A percentile compares a stretch with the other conserved stretches of the same genome.
phyloP scores from a whole-genome alignment of 345 rosid genomes.

The Rhodamnia argentea region DNA sequence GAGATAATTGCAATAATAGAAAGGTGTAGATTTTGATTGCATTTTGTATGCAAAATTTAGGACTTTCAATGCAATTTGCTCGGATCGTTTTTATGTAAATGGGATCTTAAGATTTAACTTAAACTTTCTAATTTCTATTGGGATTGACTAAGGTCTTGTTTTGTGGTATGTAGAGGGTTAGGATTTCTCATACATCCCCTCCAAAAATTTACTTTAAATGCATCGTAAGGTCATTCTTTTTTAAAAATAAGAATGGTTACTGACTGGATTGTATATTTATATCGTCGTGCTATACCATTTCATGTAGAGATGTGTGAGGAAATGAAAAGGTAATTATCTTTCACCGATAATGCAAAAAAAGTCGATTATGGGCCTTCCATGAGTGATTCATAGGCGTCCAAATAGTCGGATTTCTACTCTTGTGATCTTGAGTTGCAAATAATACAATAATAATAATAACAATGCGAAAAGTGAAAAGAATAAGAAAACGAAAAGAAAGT shows the following conservation, averaged over 20 bases:
- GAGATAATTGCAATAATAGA: neutral
- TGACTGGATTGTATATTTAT: neutral
- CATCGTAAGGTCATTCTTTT: neutral
- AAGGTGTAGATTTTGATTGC: neutral
- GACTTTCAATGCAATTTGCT: neutral
- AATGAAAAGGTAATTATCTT: neutral
- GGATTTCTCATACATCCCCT: neutral
- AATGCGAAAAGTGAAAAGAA: neutral
- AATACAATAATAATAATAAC: too few species aligned
- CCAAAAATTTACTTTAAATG: neutral
- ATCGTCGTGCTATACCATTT: neutral
- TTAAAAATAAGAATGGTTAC: neutral
- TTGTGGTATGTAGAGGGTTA: neutral
- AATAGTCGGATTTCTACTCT: neutral
- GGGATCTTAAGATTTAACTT: neutral
- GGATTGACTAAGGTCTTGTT: neutral
- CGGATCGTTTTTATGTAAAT: neutral
- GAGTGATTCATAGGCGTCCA: neutral
- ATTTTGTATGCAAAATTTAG: neutral
- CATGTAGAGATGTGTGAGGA: neutral
- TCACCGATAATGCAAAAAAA: neutral
- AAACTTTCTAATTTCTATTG: neutral
- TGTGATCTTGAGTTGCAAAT: neutral
- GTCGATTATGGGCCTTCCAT: neutral
- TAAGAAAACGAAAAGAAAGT: neutral